Conservation (phyloP, 2,329 filamentous ascomycete genomes). For the Coniochaeta ligniaria region DNA sequence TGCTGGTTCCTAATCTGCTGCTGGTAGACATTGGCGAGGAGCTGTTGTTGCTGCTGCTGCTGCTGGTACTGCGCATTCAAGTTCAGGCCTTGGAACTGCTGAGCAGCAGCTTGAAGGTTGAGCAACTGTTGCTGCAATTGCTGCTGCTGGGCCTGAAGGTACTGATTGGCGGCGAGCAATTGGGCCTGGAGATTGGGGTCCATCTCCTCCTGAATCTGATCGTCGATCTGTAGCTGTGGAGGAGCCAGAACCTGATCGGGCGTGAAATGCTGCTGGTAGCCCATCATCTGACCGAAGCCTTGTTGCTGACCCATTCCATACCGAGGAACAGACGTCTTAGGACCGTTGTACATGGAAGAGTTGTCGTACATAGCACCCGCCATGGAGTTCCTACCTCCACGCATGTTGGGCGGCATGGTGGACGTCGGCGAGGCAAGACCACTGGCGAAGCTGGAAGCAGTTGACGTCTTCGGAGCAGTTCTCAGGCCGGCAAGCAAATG, state of each 20-base stretch:
- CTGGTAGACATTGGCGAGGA: constrained; percentile 24
- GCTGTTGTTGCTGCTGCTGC: constrained; percentile 40
- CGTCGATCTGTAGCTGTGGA: constrained; percentile 68
- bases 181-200: constrained; percentile 85
- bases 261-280: constrained; percentile 49
- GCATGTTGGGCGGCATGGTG: constrained; percentile 26
- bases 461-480: constrained; percentile 83
- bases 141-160: constrained; percentile 90
- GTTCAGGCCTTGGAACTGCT: constrained; percentile 74
- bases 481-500: constrained; percentile 89
- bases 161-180: constrained; percentile 83
- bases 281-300: constrained; percentile 13
- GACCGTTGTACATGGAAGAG: constrained; percentile 34
- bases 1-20: constrained; percentile 58
- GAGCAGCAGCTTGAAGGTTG: constrained; percentile 72
- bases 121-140: constrained; percentile 89
- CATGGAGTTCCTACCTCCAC: constrained; percentile 29
- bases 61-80: constrained; percentile 47
- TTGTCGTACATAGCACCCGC: constrained; percentile 33
- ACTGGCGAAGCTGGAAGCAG: constrained; percentile 63
- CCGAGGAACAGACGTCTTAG: constrained; percentile 52
- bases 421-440: constrained; percentile 40
- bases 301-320: constrained; percentile 26
- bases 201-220: constrained; percentile 64
- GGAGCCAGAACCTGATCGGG: constrained; percentile 86